Base-by-base conservation (phyloP, 768 basidiomycete species). In the Udeniomyces megalosporus region DNA sequence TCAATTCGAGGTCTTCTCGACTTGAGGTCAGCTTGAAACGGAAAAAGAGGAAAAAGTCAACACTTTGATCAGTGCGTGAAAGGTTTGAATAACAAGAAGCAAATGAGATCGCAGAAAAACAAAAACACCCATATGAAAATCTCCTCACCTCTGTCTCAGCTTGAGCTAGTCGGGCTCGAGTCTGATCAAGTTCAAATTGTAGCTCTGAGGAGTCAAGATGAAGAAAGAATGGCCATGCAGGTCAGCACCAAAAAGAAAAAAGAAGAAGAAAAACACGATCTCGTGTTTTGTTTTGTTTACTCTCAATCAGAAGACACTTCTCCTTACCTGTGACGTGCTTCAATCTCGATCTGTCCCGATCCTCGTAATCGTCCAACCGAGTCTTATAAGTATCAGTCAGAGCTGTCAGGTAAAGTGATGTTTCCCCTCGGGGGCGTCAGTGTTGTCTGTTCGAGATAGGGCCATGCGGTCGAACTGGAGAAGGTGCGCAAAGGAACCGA, bases 321-420 rank as follows among this genome's bases (percentile, higher is more conserved):
- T n/a, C n/a, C n/a, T n/a, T n/a, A 63, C 62, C 62, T 4, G 62
- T 58, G 22, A 51, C 12, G 34, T 58, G 56, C 42, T 49, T 63
- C 50, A 42, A 26, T 35, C 29, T n/a, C 6, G 28, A 38, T 10
- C 62, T 24, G 5, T 58, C 56, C 20, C 56, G 55, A 12, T 45
- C 35, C 50, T 95, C 92, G 22, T 93, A 78, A 22, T 87, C 83
- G 20, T 81, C 77, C 59, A 95, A 85, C 68, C 92, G 89, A 52
- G 76, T 80, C 73, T 88, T 92, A 77, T 95, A 93, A 0, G 84
- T 86, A 66, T 96, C 93, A 81, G 91, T 84, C 45, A 93, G 78
- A 4, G 86, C 86, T 72, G 85, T 89, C 76, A 86, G 86, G 2
- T 84, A 82, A 22, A n/a, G n/a, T n/a, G n/a, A n/a, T n/a, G n/a